Evolutionary conservation across 805 yeast species (phyloP), one percentile per base, ranked within the genome.

Genomic region (Candida incommunis): DNA sequence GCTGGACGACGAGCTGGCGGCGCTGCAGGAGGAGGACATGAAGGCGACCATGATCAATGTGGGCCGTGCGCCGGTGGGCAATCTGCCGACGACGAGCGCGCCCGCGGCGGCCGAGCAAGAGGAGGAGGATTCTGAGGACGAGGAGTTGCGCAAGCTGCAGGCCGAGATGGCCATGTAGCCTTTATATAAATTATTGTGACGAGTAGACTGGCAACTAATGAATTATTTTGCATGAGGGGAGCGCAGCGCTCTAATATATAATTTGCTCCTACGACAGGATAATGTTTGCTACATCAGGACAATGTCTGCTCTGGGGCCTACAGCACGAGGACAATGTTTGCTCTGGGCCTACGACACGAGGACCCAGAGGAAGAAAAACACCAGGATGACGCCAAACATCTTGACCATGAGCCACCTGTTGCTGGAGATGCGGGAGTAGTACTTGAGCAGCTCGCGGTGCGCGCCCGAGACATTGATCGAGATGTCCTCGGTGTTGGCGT

Each of bases 401-500:
- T 83, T 86, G 44, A 84, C 71, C 64, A 87, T 85, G 50, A 92
- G 69, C 95, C 96, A 87, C 55, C 97, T 73, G 63, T 90, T 92
- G 56, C 82, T 84, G 44, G 92, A 78, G 22, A 92, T 84, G 45
- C 80, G 76, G 48, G 90, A 83, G 59, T 82, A 92, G 63, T 88
- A 92, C 62, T 87, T 90, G 53, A 90, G 67, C 51, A 92, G 71
- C 61, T 92, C 97, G 49, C 96, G 68, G 61, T 92, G 97, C 0
- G 98, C 98, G 1, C 97, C 97, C 23, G 74, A 67, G 15, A 92
- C 88, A 60, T 88, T 92, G 59, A 90, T 61, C 55, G 85, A 78
- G 45, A 90, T 86, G 57, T 92, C 97, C 54, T 88, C 96, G 4
- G 94, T 94, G 58, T 92, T 88, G 46, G 79, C 84, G 64, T 92